phyloP scores from a whole-genome alignment of 2,329 filamentous ascomycete species.

The Exophiala viscosa region DNA sequence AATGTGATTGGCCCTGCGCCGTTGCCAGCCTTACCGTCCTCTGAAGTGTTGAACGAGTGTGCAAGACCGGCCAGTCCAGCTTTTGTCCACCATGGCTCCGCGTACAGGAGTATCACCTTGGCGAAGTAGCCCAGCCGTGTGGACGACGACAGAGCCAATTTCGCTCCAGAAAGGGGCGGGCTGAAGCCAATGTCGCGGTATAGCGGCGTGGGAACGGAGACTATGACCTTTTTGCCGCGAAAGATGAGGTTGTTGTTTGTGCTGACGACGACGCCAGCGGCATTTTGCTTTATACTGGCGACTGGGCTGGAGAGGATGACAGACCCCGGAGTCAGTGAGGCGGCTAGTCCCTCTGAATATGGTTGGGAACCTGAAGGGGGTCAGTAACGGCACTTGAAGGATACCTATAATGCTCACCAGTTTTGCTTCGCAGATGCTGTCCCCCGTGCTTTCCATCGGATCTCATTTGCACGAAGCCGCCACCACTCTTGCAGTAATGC shows the following conservation, averaged over 20 bases:
- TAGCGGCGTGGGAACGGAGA: slow-evolving; percentile 47
- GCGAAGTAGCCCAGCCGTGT: slow-evolving; percentile 46
- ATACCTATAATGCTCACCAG: slow-evolving; percentile 27
- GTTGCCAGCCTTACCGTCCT: background rate
- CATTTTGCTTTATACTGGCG: background rate
- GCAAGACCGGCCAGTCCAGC: background rate
- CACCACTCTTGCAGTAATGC: slow-evolving; percentile 52
- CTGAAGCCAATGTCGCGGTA: slow-evolving; percentile 46
- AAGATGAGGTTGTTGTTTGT: background rate
- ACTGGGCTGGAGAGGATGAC: slow-evolving; percentile 1
- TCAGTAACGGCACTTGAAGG: too few relatives aligned
- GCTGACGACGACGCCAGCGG: background rate
- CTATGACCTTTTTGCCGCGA: slow-evolving; percentile 42
- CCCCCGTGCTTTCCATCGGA: slow-evolving; percentile 52
- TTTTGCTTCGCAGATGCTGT: slow-evolving; percentile 48
- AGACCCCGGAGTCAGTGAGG: background rate
- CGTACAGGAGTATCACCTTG: slow-evolving; percentile 47
- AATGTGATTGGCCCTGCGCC: slow-evolving; percentile 36
- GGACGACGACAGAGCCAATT: slow-evolving; percentile 35
- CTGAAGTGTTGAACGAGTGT: background rate
- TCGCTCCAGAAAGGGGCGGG: slow-evolving; percentile 44
- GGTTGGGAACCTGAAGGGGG: background rate
- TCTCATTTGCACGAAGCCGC: slow-evolving; percentile 50
- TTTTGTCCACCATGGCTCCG: slow-evolving; percentile 41
- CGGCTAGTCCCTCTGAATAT: background rate